phyloP scores from a whole-genome alignment of 1,139 yeast species.

The Kodamaea sp. region DNA sequence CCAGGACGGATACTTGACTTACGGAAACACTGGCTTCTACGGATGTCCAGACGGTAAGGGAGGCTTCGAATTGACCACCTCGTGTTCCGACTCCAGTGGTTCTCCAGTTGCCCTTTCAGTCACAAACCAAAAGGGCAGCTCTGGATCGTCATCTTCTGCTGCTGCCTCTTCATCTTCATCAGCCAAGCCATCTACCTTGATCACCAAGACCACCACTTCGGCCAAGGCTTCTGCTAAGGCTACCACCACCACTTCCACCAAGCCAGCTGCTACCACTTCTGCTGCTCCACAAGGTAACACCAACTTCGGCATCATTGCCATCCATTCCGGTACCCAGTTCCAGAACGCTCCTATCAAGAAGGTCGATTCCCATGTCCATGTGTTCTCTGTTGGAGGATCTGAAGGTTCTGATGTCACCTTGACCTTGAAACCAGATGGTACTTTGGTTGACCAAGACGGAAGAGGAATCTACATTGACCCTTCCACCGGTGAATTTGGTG shows the following conservation, averaged over 20 bases:
- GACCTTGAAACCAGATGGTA: constrained; percentile 24
- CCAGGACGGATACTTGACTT: constrained; percentile 15
- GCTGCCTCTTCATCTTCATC: constrained; percentile 1
- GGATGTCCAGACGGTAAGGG: constrained; percentile 22
- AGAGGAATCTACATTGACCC: constrained; percentile 27
- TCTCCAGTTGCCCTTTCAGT: constrained; percentile 15
- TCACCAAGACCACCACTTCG: constrained; percentile 9
- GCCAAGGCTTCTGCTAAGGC: constrained; percentile 4
- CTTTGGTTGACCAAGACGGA: constrained; percentile 31
- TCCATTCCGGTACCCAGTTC: constrained; percentile 23
- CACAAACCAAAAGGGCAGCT: constrained; percentile 4
- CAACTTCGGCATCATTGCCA: constrained; percentile 19
- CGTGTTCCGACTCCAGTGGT: constrained; percentile 11
- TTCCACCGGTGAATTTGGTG: constrained; percentile 31
- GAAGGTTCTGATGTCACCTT: constrained; percentile 27
- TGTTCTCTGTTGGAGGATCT: constrained; percentile 32
- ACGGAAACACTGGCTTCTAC: constrained; percentile 17
- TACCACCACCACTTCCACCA: constrained; percentile 1
- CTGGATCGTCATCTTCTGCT: not conserved
- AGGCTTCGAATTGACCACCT: constrained; percentile 11
- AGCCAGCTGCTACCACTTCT: constrained; percentile 4
- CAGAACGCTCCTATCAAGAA: constrained; percentile 26
- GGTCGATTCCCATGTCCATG: constrained; percentile 30
- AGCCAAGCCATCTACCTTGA: constrained; percentile 6
- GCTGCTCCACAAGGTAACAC: constrained; percentile 3